Evolutionary conservation across 192 early-diverging fungal species (phyloP), one percentile per base, ranked within the genome.

Genomic region (Lobosporangium transversale): DNA sequence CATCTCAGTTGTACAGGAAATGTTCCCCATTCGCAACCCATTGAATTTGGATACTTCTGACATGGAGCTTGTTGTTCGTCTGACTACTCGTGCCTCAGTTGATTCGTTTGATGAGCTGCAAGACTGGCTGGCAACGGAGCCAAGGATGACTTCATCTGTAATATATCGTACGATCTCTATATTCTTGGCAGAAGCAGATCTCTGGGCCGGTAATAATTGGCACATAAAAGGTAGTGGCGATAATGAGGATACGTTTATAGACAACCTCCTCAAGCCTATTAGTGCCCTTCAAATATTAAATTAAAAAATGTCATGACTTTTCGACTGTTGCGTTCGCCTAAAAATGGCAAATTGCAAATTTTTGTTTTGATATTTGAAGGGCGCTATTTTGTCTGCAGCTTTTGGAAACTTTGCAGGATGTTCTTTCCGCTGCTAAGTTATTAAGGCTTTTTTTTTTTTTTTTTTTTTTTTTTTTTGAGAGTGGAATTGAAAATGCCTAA

Each of bases 161-260:
- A 42, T 58, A 5, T 17, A 31, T 20, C 57, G 57, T 8, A 21
- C 57, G 0, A 27, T 58, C 14, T 44, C 40, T n/a, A 18, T 18
- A 3, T 56, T 23, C 20, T 37, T 56, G 17, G 29, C 24, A 2
- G 57, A 58, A 18, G 57, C 42, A 26, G 27, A 26, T n/a, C n/a
- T 44, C 10, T 58, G 57, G 57, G 36, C 57, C 23, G 7, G 44
- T 42, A 44, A n/a, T 1, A 32, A 58, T 42, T 58, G 57, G 57
- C 30, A 58, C 37, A 42, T 12, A 42, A n/a, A 11, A 18, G 42
- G 57, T 18, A 14, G 36, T 8, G 57, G 57, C 40, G 29, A 58
- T 17, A 58, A 58, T 21, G 57, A 58, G 42, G 57, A 58, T 30
- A 45, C 57, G 2, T 58, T 44, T 35, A 58, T 26, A 8, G 44